A percentile compares a stretch with the other conserved stretches of the same genome.
These are phyloP conservation scores for Aegilops speltoides DNA, from an alignment of 176 grass and related monocot species.

Conservation along the genomic window DNA sequence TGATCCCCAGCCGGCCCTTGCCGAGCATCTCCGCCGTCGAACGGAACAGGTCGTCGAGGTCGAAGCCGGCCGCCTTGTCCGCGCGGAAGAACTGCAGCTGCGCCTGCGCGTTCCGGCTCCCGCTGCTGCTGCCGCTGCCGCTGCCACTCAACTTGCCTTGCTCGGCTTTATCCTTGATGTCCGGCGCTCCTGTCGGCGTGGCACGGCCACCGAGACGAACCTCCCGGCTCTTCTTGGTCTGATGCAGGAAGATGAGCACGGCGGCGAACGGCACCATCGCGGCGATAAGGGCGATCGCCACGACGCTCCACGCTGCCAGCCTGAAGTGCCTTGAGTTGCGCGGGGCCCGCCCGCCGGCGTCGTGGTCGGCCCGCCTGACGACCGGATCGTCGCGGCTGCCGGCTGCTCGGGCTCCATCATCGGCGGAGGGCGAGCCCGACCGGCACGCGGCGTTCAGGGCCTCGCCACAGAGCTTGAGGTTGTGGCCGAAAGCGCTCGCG, in stretches of 20 bases:
- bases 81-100: conserved; percentile 62
- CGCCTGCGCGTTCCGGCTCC: conserved; percentile 35
- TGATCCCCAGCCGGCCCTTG: conserved; percentile 76
- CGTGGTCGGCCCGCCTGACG: neutral
- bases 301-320: conserved; percentile 45
- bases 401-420: neutral
- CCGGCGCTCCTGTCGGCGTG: conserved; percentile 21
- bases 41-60: conserved; percentile 60
- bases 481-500: conserved; percentile 58
- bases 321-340: neutral
- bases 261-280: conserved; percentile 52
- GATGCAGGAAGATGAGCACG: conserved; percentile 51
- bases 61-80: conserved; percentile 48
- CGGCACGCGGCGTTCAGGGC: conserved; percentile 35
- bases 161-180: conserved; percentile 54
- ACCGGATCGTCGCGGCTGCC: neutral
- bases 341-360: neutral
- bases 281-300: conserved; percentile 45
- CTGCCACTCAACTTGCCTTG: conserved; percentile 25
- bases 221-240: conserved; percentile 45
- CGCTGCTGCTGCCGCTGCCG: conserved; percentile 38
- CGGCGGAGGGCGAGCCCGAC: neutral
- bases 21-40: conserved; percentile 79
- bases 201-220: conserved; percentile 42
- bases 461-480: conserved; percentile 68